These are phyloP conservation scores for Taxillus chinensis DNA, from an alignment of 164 flowering plant genomes.

Conservation along the genomic window DNA sequence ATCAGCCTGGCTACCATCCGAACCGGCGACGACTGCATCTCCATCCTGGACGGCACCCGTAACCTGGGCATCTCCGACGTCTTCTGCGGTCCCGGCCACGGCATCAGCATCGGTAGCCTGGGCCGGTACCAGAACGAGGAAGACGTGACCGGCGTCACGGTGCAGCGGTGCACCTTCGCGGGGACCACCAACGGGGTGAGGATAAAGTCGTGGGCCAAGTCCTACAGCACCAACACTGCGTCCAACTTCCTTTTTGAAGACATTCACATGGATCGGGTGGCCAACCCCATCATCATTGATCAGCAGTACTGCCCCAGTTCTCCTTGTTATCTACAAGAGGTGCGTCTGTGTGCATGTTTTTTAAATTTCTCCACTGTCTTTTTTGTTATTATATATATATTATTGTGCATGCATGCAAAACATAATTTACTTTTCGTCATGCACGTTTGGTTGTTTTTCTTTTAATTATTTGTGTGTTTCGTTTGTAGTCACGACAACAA, in stretches of 20 bases:
- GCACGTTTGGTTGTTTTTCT: no score
- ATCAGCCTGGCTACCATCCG: conserved; percentile 15
- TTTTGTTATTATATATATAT: background rate
- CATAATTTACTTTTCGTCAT: no score
- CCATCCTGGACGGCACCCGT: conserved; percentile 20
- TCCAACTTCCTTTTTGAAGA: background rate
- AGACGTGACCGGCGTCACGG: background rate
- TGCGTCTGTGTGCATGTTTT: background rate
- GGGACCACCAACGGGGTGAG: background rate
- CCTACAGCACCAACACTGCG: background rate
- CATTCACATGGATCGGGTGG: background rate
- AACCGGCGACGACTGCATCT: conserved; percentile 52
- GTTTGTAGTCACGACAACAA: background rate
- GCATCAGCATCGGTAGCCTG: conserved; percentile 19
- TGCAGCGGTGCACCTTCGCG: background rate
- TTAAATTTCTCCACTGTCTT: background rate
- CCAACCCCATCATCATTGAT: conserved; percentile 1
- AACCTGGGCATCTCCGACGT: conserved; percentile 11
- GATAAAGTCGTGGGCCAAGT: conserved; percentile 1
- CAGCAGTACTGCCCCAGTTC: conserved; percentile 1
- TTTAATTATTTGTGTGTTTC: background rate
- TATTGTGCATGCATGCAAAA: background rate
- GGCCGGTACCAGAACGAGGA: conserved; percentile 2
- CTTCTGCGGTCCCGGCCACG: conserved; percentile 35
- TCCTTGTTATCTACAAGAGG: background rate